These are phyloP conservation scores for Eucalyptus cladocalyx DNA, from an alignment of 345 rosid genomes.

Conservation along the genomic window DNA sequence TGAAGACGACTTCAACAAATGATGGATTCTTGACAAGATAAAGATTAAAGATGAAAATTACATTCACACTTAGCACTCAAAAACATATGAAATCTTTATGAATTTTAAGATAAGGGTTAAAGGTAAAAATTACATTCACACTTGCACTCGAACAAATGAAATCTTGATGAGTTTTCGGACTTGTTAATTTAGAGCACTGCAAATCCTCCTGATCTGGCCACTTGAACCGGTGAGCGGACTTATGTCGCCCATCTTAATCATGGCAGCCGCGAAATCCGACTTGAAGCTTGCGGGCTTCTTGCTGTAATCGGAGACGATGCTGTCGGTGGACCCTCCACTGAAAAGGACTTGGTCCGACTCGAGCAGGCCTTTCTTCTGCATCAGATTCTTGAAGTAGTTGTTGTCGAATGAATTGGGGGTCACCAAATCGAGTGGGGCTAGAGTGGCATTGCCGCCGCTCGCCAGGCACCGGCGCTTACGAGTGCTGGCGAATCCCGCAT, in stretches of 20 bases:
- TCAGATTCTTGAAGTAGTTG: conserved; percentile 34
- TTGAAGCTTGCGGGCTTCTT: conserved; percentile 15
- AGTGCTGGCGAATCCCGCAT: conserved; percentile 27
- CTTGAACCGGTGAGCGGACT: neutral
- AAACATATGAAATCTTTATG: neutral
- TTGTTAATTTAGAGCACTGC: neutral
- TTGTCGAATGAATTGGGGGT: conserved; percentile 47
- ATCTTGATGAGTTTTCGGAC: neutral
- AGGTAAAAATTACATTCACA: no score
- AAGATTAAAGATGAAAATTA: neutral
- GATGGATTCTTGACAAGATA: neutral
- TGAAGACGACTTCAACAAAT: neutral
- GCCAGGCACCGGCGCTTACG: conserved; percentile 26
- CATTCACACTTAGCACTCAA: no score
- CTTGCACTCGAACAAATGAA: no score
- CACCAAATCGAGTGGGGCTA: conserved; percentile 34
- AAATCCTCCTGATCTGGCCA: neutral
- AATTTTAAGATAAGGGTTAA: neutral
- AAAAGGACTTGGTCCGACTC: conserved; percentile 32
- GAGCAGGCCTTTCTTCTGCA: conserved; percentile 45
- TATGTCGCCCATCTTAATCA: neutral
- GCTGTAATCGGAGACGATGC: conserved; percentile 26
- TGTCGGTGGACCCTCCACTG: conserved; percentile 28
- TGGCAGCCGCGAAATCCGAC: neutral
- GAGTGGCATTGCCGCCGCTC: neutral